Conservation (phyloP, 2,329 filamentous ascomycete genomes). For the Microdochium bolleyi region DNA sequence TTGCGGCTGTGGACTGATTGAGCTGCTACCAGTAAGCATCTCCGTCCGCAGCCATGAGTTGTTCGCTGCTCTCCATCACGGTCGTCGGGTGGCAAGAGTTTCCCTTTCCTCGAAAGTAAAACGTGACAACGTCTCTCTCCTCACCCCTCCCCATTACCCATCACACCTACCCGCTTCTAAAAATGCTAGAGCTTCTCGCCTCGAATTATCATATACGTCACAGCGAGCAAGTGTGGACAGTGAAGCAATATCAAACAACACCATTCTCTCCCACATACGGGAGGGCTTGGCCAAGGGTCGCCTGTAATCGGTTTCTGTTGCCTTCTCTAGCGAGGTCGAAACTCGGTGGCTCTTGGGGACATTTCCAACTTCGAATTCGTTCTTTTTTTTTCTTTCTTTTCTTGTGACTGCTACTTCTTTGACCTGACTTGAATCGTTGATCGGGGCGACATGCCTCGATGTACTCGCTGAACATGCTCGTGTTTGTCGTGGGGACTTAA, state of each 20-base stretch:
- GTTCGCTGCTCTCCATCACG: no score
- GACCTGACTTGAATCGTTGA: constrained; percentile 19
- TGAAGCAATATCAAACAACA: constrained; percentile 49
- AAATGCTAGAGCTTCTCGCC: constrained; percentile 61
- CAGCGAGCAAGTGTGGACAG: constrained; percentile 61
- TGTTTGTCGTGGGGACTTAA: no score
- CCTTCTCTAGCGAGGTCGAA: constrained; percentile 11
- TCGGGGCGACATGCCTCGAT: no score
- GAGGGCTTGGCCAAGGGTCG: background rate
- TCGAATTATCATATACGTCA: constrained; percentile 29
- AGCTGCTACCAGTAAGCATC: no score
- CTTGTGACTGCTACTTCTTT: background rate
- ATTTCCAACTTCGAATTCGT: constrained; percentile 3
- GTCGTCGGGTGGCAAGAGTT: no score
- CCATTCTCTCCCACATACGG: constrained; percentile 1
- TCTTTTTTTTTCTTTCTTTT: background rate
- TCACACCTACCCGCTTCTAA: constrained; percentile 39
- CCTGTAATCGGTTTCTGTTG: constrained; percentile 4
- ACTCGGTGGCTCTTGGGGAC: constrained; percentile 16
- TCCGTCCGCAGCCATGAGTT: no score
- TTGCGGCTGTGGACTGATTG: no score
- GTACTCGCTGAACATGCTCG: no score
- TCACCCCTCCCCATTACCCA: background rate
- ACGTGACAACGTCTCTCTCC: background rate
- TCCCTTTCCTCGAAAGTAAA: no score